Percentiles rank a stretch among this genome's conserved stretches.
phyloP scores from a whole-genome alignment of 139 green algal genomes.

The Choricystis sp. region DNA sequence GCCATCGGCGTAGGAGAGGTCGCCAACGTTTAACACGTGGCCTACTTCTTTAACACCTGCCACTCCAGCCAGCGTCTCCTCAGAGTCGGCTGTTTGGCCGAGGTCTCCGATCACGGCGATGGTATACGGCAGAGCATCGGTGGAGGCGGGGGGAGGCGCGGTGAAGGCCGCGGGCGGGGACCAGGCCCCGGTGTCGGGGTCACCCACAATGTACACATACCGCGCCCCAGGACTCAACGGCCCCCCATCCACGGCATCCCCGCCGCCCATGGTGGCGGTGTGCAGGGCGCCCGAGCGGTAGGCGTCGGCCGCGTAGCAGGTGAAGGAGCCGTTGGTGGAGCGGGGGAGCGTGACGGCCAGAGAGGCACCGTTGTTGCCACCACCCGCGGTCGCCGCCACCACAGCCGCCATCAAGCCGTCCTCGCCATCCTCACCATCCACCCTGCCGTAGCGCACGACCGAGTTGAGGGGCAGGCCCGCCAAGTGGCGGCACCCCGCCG shows the following conservation, averaged over 20 bases:
- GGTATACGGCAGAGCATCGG: constrained; percentile 19
- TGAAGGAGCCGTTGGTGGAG: not conserved
- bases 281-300: constrained; percentile 34
- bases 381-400: no score
- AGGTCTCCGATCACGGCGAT: constrained; percentile 48
- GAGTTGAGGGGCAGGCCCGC: not conserved
- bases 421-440: not conserved
- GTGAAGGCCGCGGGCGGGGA: constrained; percentile 25
- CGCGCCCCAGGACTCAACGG: not conserved
- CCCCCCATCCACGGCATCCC: no score
- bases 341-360: no score
- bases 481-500: not conserved
- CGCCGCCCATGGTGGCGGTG: constrained; percentile 17
- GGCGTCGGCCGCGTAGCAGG: constrained; percentile 5
- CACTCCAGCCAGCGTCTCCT: constrained; percentile 43
- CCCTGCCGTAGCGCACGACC: constrained; percentile 8
- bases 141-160: constrained; percentile 9
- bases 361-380: no score
- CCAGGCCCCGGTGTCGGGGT: constrained; percentile 3
- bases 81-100: constrained; percentile 57
- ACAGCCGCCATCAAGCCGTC: not conserved
- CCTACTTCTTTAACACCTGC: not conserved
- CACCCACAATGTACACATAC: constrained; percentile 26
- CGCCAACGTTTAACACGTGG: constrained; percentile 45
- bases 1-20: constrained; percentile 69